A percentile compares a stretch with the other conserved stretches of the same genome.
Conservation (phyloP, 306 rosid species). For the Psophocarpus tetragonolobus region DNA sequence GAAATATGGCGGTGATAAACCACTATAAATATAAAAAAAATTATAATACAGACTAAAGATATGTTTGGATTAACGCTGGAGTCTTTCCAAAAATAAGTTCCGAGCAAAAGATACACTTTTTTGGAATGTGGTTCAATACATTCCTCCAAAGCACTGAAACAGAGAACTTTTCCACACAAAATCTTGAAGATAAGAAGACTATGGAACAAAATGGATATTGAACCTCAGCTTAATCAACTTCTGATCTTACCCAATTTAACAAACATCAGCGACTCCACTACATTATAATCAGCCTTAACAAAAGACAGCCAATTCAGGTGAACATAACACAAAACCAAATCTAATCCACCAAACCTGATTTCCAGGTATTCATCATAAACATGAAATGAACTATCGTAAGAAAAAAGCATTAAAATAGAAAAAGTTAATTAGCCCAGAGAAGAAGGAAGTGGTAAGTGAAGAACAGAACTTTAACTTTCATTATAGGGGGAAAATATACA, state of each 20-base stretch:
- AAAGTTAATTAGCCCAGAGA: background rate
- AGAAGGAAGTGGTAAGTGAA: background rate
- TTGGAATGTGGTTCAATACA: no score
- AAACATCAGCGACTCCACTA: background rate
- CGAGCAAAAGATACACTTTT: background rate
- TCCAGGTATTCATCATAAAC: background rate
- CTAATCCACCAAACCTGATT: background rate
- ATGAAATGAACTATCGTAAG: background rate
- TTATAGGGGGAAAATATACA: conserved; percentile 34
- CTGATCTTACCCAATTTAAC: background rate
- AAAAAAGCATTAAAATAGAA: background rate
- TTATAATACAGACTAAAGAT: no score
- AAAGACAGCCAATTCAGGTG: background rate
- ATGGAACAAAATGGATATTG: background rate
- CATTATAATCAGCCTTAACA: background rate
- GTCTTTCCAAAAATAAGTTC: no score
- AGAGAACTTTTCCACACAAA: background rate
- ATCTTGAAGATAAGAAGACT: background rate
- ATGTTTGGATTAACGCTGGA: no score
- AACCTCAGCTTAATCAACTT: background rate
- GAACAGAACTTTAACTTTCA: conserved; percentile 4
- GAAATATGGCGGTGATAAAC: no score
- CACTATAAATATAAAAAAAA: no score
- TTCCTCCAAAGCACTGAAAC: background rate
- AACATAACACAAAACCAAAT: background rate